Conservation (phyloP, 2,329 filamentous ascomycete genomes). For the Aspergillus fructus region DNA sequence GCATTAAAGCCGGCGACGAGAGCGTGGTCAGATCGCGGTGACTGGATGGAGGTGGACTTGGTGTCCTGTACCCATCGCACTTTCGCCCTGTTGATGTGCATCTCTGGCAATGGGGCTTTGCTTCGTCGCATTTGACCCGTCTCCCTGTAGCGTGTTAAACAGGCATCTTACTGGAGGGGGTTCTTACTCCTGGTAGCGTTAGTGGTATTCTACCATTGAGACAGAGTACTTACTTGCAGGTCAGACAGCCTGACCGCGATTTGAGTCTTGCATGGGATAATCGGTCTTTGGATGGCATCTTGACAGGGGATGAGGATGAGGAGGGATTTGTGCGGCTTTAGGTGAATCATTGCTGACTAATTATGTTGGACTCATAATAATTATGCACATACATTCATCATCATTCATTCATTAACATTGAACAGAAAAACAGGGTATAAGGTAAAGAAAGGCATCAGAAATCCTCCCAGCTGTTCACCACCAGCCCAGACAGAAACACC, state of each 20-base stretch:
- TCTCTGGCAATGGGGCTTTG: not conserved
- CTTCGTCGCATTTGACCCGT: not conserved
- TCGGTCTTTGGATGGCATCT: not conserved
- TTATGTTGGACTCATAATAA: no score
- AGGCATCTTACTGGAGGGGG: no score
- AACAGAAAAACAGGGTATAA: no score
- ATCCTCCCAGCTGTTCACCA: not conserved
- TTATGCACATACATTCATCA: no score
- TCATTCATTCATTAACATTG: no score
- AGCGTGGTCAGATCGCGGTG: not conserved
- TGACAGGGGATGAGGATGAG: not conserved
- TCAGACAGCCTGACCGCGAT: not conserved
- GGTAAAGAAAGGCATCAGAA: not conserved
- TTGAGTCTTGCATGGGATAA: not conserved
- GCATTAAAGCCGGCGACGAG: not conserved
- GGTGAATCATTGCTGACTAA: no score
- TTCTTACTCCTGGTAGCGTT: not conserved
- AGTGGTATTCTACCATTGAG: not conserved
- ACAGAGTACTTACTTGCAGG: not conserved
- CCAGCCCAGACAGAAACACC: slow-evolving; percentile 1
- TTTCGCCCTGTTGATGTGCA: not conserved
- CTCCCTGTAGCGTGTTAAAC: not conserved
- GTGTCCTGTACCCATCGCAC: not conserved
- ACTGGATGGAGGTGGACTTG: not conserved
- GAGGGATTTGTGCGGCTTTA: no score